Evolutionary conservation across 441 rosid genomes (phyloP).

Genomic region (Isatis lusitanica): DNA sequence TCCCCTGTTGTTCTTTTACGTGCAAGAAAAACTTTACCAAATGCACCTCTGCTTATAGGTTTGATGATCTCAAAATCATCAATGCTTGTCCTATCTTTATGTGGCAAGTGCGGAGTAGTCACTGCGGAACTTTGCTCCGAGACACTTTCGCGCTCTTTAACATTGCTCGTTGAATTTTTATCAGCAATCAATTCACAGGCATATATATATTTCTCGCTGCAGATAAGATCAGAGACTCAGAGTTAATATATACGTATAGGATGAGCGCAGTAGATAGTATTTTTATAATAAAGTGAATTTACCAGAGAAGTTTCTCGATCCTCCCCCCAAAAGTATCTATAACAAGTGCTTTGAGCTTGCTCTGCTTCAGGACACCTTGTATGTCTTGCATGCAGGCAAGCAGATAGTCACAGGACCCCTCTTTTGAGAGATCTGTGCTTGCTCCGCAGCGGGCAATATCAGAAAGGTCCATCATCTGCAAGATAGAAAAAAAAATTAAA

Average conservation of each 20-base stretch:
- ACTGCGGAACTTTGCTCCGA: conserved; percentile 54
- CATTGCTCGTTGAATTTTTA: conserved; percentile 45
- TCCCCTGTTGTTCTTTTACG: conserved; percentile 87
- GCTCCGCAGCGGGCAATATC: conserved; percentile 88
- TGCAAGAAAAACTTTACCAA: conserved; percentile 87
- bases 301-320: conserved; percentile 77
- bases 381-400: conserved; percentile 85
- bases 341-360: conserved; percentile 77
- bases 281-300: conserved; percentile 17
- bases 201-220: conserved; percentile 79
- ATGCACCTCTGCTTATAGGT: conserved; percentile 88
- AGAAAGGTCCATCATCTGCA: conserved; percentile 82
- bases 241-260: conserved; percentile 10
- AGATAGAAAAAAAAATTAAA: conserved; percentile 10
- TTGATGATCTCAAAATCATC: conserved; percentile 89
- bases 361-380: conserved; percentile 64
- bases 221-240: conserved; percentile 22
- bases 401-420: conserved; percentile 61
- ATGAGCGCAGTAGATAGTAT: conserved; percentile 16
- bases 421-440: conserved; percentile 58
- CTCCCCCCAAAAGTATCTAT: conserved; percentile 84
- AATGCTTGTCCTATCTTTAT: conserved; percentile 72
- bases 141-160: conserved; percentile 48
- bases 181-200: conserved; percentile 57
- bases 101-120: conserved; percentile 51